phyloP scores from a whole-genome alignment of 768 basidiomycete genomes.

The Sutorius australiensis region DNA sequence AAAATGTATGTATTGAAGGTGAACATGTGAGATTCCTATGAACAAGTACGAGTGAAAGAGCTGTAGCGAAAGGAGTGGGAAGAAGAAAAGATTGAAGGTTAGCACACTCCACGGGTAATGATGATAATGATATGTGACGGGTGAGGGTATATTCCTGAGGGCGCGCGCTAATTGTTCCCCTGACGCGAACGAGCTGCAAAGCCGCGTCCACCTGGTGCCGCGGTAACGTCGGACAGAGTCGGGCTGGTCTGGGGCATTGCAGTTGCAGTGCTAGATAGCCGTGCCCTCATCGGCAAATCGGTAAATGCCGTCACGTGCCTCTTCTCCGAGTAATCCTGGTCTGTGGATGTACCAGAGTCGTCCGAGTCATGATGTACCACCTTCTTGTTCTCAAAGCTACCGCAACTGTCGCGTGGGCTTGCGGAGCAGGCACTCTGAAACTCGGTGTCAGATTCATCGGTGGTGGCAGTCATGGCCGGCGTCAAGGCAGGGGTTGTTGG shows the following conservation, averaged over 20 bases:
- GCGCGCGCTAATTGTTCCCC: conserved; percentile 18
- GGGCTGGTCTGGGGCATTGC: conserved; percentile 43
- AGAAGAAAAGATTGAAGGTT: conserved; percentile 14
- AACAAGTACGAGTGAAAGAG: conserved; percentile 27
- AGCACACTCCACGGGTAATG: conserved; percentile 16
- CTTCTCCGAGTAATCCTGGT: conserved; percentile 29
- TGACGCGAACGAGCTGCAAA: conserved; percentile 20
- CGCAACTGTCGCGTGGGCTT: conserved; percentile 67
- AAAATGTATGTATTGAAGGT: conserved; percentile 25
- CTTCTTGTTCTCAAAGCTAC: conserved; percentile 38
- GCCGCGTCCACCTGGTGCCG: conserved; percentile 24
- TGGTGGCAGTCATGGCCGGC: conserved; percentile 35
- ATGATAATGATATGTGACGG: conserved; percentile 17
- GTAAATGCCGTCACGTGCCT: conserved; percentile 32
- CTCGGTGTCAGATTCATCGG: conserved; percentile 80
- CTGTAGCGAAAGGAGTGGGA: conserved; percentile 17
- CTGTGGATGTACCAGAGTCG: conserved; percentile 29
- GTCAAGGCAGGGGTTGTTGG: conserved; percentile 38
- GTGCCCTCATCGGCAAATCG: conserved; percentile 44
- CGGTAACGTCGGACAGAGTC: conserved; percentile 40
- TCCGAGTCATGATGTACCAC: conserved; percentile 26
- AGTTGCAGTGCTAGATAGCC: conserved; percentile 53
- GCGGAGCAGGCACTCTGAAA: conserved; percentile 84
- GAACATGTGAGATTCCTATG: conserved; percentile 17
- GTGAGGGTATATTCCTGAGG: conserved; percentile 29